Evolutionary conservation across 208 protist species (phyloP), one percentile per base, ranked within the genome.

Genomic region (Crithidia mellificae): DNA sequence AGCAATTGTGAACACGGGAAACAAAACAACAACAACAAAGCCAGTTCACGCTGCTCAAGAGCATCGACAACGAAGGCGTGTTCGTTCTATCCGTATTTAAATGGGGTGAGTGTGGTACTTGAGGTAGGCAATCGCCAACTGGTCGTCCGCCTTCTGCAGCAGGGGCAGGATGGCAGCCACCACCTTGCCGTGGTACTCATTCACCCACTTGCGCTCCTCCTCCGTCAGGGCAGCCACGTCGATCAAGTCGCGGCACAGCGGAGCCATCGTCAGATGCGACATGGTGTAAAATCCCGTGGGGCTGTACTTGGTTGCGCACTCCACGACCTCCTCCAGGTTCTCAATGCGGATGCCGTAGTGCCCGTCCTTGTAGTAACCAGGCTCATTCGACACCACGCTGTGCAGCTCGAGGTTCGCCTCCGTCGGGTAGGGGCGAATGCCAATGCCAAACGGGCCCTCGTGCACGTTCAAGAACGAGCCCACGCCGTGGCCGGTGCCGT

Each of bases 321-420:
- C 49, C 8, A 96, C 84, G n/a, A 97, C 78, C 20, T 97, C 59
- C 65, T 98, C 87, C 30, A 99, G 83, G 74, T 99, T 99, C 70
- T 99, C 98, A 66, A 99, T 99, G 57, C 98, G 94, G 65, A 99
- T 99, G 71, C 98, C 98, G 79, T 98, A 99, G 15, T 53, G 63
- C n/a, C 95, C 97, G 20, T 91, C 92, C 74, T 98, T 95, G 87
- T 99, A 99, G 87, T 98, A 99, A 1, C 98, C 98, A 0, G 98
- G 97, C 75, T 98, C 91, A 73, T 98, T 96, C 14, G 92, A 95
- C 25, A 96, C 80, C 20, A 96, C 73, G 67, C 72, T 84, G 52
- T 85, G 74, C 29, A 65, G 74, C 38, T 87, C 74, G 25, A 98
- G 58, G 22, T 52, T 70, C 32, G 81, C 89, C 34, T 77, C 77